Conservation (phyloP, 1,139 yeast species). For the Debaryomycetaceae sp. region DNA sequence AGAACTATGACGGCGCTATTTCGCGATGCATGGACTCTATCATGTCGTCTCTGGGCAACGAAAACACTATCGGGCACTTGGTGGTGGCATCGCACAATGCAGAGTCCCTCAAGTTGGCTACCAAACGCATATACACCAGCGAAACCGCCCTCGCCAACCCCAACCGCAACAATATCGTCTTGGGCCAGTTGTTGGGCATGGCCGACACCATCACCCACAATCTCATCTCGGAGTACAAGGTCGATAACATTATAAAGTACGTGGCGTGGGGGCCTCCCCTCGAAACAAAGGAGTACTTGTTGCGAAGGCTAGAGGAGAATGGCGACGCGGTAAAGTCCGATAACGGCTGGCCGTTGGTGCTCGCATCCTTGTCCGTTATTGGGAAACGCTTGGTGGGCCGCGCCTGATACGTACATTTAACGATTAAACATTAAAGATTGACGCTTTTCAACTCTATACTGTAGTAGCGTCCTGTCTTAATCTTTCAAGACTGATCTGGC, state of each 20-base stretch:
- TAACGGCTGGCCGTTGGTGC: slow-evolving; percentile 71
- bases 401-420: slow-evolving; percentile 2
- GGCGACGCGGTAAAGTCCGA: slow-evolving; percentile 91
- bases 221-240: slow-evolving; percentile 52
- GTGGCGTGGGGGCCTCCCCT: slow-evolving; percentile 98
- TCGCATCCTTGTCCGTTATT: slow-evolving; percentile 39
- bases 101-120: slow-evolving; percentile 65
- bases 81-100: slow-evolving; percentile 90
- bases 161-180: slow-evolving; percentile 56
- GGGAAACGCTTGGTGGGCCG: slow-evolving; percentile 25
- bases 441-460: too few species aligned
- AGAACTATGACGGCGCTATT: slow-evolving; percentile 64
- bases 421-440: too few species aligned
- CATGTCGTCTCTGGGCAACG: slow-evolving; percentile 31
- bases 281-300: slow-evolving; percentile 84
- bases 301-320: slow-evolving; percentile 90
- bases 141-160: slow-evolving; percentile 12
- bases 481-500: too few species aligned
- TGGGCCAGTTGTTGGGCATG: slow-evolving; percentile 94
- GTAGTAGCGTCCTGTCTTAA: too few species aligned
- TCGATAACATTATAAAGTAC: slow-evolving; percentile 75
- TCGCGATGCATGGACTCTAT: slow-evolving; percentile 53
- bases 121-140: slow-evolving; percentile 35
- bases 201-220: slow-evolving; percentile 82
- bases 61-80: slow-evolving; percentile 63